Conservation (phyloP, 164 flowering plant species). For the Chimonanthus salicifolius region DNA sequence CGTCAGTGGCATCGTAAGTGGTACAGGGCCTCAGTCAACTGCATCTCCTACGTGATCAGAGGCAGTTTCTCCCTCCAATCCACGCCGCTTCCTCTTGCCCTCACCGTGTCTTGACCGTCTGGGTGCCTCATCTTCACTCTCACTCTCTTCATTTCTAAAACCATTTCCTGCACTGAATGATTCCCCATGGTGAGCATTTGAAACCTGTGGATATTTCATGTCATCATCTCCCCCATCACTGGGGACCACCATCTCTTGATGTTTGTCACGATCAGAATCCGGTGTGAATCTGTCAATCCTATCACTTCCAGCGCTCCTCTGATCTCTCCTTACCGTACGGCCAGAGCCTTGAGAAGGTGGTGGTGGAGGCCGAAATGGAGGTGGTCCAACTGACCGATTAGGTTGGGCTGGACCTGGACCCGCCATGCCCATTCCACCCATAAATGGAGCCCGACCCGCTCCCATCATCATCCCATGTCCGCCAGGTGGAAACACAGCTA, state of each 20-base stretch:
- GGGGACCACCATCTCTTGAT: conserved; percentile 34
- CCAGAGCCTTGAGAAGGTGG: conserved; percentile 35
- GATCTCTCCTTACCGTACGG: conserved; percentile 51
- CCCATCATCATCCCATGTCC: conserved; percentile 97
- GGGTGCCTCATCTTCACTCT: conserved; percentile 98
- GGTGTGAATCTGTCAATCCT: conserved; percentile 39
- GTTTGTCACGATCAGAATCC: conserved; percentile 45
- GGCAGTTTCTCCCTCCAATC: conserved; percentile 25
- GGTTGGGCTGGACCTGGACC: conserved; percentile 34
- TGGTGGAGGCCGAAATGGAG: conserved; percentile 39
- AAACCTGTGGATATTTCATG: conserved; percentile 32
- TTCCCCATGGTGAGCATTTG: conserved; percentile 37
- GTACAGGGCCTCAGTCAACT: not conserved
- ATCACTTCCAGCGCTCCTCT: conserved; percentile 36
- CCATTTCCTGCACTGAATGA: conserved; percentile 40
- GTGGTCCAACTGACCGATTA: conserved; percentile 47
- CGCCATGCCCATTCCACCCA: conserved; percentile 61
- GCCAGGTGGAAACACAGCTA: conserved; percentile 54
- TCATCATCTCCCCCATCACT: conserved; percentile 40
- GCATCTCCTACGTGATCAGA: conserved; percentile 16
- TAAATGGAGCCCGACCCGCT: conserved; percentile 76
- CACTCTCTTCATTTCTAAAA: conserved; percentile 72
- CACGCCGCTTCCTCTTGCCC: conserved; percentile 71
- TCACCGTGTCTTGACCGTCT: conserved; percentile 91
- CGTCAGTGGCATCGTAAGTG: not conserved